Evolutionary conservation across 2,329 filamentous ascomycete species (phyloP).

Genomic region (Aspergillus ruber): DNA sequence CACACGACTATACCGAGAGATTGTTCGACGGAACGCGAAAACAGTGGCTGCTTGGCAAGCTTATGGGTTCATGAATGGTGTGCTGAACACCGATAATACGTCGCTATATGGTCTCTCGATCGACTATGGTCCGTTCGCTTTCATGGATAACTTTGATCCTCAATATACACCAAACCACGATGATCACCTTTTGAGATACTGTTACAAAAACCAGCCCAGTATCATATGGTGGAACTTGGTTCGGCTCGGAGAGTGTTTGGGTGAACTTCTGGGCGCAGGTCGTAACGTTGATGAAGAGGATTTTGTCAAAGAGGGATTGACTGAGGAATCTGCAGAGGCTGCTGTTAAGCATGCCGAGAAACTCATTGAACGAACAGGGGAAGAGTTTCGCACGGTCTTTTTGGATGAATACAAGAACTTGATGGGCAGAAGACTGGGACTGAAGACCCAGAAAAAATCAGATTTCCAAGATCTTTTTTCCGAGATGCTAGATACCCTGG

Average conservation of each 20-base stretch:
- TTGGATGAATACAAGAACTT: slow-evolving; percentile 80
- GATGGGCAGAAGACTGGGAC: slow-evolving; percentile 73
- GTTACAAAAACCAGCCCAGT: slow-evolving; percentile 87
- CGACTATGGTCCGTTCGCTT: slow-evolving; percentile 95
- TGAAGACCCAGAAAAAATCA: slow-evolving; percentile 60
- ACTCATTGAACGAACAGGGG: slow-evolving; percentile 70
- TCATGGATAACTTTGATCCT: slow-evolving; percentile 95
- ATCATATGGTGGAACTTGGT: slow-evolving; percentile 99
- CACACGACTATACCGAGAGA: slow-evolving; percentile 76
- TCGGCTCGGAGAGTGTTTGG: slow-evolving; percentile 78
- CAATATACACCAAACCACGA: slow-evolving; percentile 95
- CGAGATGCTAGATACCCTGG: slow-evolving; percentile 73
- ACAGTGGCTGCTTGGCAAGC: slow-evolving; percentile 94
- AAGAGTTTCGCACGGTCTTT: slow-evolving; percentile 86
- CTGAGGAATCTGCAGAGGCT: slow-evolving; percentile 60
- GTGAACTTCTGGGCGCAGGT: slow-evolving; percentile 79
- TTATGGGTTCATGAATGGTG: slow-evolving; percentile 98
- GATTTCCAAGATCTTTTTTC: slow-evolving; percentile 80
- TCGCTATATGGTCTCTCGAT: slow-evolving; percentile 82
- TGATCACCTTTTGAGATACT: slow-evolving; percentile 78
- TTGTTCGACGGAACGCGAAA: slow-evolving; percentile 75
- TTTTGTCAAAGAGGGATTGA: slow-evolving; percentile 68
- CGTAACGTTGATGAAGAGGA: slow-evolving; percentile 61
- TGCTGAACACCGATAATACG: slow-evolving; percentile 96
- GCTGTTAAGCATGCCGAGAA: slow-evolving; percentile 74